These are phyloP conservation scores for Boehmeria nivea DNA, from an alignment of 306 rosid species.

Conservation along the genomic window DNA sequence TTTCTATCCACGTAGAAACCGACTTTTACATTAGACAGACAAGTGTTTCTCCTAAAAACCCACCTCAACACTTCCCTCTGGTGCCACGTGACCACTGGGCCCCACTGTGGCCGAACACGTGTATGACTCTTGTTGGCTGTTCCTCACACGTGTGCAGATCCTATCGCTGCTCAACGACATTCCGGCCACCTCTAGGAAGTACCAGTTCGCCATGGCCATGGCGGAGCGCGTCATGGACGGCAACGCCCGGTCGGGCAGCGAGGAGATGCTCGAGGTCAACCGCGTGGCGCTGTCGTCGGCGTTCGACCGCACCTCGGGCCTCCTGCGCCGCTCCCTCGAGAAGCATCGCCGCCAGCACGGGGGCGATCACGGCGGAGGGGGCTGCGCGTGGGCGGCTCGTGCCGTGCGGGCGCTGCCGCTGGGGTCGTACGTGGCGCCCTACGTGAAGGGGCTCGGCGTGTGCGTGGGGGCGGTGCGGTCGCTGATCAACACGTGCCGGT, in stretches of 20 bases:
- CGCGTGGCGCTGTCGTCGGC: conserved; percentile 27
- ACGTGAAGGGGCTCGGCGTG: conserved; percentile 12
- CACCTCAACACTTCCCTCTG: background rate
- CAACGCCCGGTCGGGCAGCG: conserved; percentile 24
- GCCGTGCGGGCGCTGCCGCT: conserved; percentile 23
- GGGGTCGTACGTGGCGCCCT: conserved; percentile 26
- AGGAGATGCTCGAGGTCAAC: conserved; percentile 25
- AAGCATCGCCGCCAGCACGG: background rate
- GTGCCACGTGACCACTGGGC: background rate
- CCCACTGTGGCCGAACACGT: background rate
- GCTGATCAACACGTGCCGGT: conserved; percentile 10
- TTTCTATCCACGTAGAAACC: background rate
- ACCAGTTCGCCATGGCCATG: conserved; percentile 41
- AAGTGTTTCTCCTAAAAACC: background rate
- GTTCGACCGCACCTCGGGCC: conserved; percentile 28
- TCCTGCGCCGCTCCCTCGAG: conserved; percentile 15
- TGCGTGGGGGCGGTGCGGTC: conserved; percentile 21
- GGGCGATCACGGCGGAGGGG: background rate
- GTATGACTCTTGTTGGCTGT: background rate
- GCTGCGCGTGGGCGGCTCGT: conserved; percentile 19
- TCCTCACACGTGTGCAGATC: conserved; percentile 19
- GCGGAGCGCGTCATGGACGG: conserved; percentile 38
- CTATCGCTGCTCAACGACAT: conserved; percentile 29
- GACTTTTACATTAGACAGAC: background rate
- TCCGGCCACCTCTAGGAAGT: conserved; percentile 35